Percentiles rank a stretch among this genome's conserved stretches.
phyloP scores from a whole-genome alignment of 1,284 basidiomycete genomes.

The Ganoderma meredithae region DNA sequence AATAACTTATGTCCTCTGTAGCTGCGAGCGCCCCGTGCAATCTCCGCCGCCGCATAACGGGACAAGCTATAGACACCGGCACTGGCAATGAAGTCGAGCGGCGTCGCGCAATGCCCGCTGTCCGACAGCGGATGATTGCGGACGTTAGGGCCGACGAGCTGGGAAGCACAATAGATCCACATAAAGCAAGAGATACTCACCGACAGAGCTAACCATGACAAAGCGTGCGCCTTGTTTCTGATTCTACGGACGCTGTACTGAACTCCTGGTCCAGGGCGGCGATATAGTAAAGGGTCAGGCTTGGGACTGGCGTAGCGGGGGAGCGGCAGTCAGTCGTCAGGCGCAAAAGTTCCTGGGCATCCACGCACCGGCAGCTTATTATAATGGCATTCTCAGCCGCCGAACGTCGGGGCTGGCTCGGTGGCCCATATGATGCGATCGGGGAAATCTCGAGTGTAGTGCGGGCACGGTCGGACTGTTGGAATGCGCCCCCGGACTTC shows the following conservation, averaged over 20 bases:
- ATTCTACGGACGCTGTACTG: constrained; percentile 13
- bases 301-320: constrained; percentile 13
- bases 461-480: constrained; percentile 28
- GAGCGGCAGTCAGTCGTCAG: constrained; percentile 18
- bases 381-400: constrained; percentile 25
- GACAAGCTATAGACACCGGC: not conserved
- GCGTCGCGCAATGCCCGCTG: constrained; percentile 10
- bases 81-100: constrained; percentile 12
- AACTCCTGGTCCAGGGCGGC: constrained; percentile 14
- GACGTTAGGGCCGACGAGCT: constrained; percentile 5
- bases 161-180: constrained; percentile 1
- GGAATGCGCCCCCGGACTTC: constrained; percentile 28
- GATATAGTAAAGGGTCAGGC: not conserved
- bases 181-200: constrained; percentile 17
- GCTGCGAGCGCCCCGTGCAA: constrained; percentile 31
- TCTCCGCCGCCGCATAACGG: constrained; percentile 11
- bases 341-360: constrained; percentile 24
- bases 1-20: constrained; percentile 28
- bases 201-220: constrained; percentile 16
- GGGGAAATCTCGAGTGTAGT: constrained; percentile 42
- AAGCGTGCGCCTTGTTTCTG: constrained; percentile 10
- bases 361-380: constrained; percentile 31
- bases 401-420: constrained; percentile 4
- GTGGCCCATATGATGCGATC: constrained; percentile 30
- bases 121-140: not conserved